These are phyloP conservation scores for Sarocladium brachiariae DNA, from an alignment of 2,329 filamentous ascomycete genomes.

Conservation along the genomic window DNA sequence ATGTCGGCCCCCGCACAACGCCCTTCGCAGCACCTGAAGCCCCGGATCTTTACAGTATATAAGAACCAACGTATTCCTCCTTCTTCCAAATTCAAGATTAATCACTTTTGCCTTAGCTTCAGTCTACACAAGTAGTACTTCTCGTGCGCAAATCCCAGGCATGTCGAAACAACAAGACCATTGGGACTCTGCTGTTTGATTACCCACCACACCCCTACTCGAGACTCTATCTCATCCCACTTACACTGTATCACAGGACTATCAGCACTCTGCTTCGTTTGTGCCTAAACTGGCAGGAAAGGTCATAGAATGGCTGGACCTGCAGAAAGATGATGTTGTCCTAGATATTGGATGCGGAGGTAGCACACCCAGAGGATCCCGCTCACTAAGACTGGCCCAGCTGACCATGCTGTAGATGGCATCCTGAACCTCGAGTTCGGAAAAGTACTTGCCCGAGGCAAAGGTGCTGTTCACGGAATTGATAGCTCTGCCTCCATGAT, in stretches of 20 bases:
- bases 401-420: conserved; percentile 37
- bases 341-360: conserved; percentile 60
- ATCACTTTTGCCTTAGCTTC: neutral
- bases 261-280: conserved; percentile 55
- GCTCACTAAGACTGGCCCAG: neutral
- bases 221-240: conserved; percentile 8
- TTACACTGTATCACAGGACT: conserved; percentile 35
- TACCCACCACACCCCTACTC: neutral
- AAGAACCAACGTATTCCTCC: neutral
- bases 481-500: conserved; percentile 57
- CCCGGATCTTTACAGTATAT: neutral
- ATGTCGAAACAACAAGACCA: conserved; percentile 10
- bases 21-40: neutral
- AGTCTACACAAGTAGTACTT: neutral
- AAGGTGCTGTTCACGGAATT: conserved; percentile 45
- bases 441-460: conserved; percentile 36
- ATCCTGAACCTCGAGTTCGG: conserved; percentile 50
- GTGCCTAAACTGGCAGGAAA: conserved; percentile 56
- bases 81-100: conserved; percentile 3
- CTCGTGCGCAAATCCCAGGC: neutral
- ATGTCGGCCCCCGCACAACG: conserved; percentile 2
- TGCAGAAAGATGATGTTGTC: conserved; percentile 49
- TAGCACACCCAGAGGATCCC: conserved; percentile 17
- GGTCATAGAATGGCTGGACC: conserved; percentile 51
- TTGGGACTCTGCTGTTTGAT: conserved; percentile 9